Base-by-base conservation (phyloP, 169 alveolate species). In the Plasmodium cynomolgi region DNA sequence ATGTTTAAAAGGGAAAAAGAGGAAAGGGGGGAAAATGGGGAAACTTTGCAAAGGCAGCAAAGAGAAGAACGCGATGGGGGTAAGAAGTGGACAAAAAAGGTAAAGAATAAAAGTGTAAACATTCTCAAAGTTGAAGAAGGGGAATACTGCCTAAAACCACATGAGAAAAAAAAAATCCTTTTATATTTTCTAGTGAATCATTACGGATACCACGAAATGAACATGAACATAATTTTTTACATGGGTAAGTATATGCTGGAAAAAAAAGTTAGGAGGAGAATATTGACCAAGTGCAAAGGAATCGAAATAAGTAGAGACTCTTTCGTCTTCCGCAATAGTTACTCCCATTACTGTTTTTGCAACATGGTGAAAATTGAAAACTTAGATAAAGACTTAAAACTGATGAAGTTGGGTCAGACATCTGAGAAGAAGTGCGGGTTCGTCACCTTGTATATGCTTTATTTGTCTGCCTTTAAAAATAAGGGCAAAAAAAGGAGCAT, bases 181-280 rank as follows among this genome's bases (percentile, higher is more conserved):
- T 50, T 88, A 7, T 88, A 79, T 73, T 88, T 88, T 62, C 81
- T 88, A 79, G 90, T 88, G 73, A 88, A 88, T 44, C 81, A 79
- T 62, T 88, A 88, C 39, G 94, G 94, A 31, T 88, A 88, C 81
- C 90, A 88, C 71, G 73, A 88, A 56, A 80, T 88, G 72, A 81
- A 88, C 47, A 20, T 79, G 47, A 80, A 77, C 5, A 34, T 88
- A 68, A 50, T 79, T 58, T 88, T 88, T 62, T 88, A 88, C 34
- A 88, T 88, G 94, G 94, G 83, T 88, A 88, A 88, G 23, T 88
- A 88, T 88, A 88, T 58, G 50, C 80, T 80, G 8, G 37, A 58
- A 58, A 88, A 80, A 41, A 68, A 44, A 8, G 56, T 88, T 58
- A 77, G n/a, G 37, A 71, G 50, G 33, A 80, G 74, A 15, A 80